A percentile compares a stretch with the other conserved stretches of the same genome.
These are phyloP conservation scores for Trichoderma sp. DNA, from an alignment of 2,329 filamentous ascomycete species.

Conservation along the genomic window DNA sequence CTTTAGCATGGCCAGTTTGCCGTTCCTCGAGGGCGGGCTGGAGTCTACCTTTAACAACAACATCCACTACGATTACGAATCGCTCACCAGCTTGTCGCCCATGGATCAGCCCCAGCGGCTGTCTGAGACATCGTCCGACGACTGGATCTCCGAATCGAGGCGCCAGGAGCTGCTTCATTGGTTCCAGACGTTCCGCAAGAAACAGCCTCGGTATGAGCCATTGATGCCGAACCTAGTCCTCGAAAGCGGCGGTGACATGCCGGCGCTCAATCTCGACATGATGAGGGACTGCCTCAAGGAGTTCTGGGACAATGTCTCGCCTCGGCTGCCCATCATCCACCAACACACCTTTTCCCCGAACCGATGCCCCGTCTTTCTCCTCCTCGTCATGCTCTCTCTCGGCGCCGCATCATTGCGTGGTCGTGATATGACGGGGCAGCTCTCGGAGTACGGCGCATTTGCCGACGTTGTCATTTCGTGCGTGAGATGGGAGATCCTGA, in stretches of 20 bases:
- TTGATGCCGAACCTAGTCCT: conserved; percentile 35
- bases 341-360: conserved; percentile 81
- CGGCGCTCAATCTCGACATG: conserved; percentile 67
- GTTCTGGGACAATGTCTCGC: conserved; percentile 84
- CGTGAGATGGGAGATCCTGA: conserved; percentile 79
- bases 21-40: conserved; percentile 48
- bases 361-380: conserved; percentile 70
- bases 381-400: conserved; percentile 79
- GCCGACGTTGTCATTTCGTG: conserved; percentile 63
- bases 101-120: conserved; percentile 42
- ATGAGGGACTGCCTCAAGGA: conserved; percentile 81
- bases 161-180: conserved; percentile 44
- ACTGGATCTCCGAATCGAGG: conserved; percentile 43
- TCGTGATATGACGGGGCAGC: conserved; percentile 52
- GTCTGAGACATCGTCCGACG: conserved; percentile 38
- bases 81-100: conserved; percentile 46
- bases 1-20: conserved; percentile 41
- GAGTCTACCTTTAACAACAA: conserved; percentile 52
- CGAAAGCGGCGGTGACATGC: conserved; percentile 42
- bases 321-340: conserved; percentile 82
- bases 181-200: conserved; percentile 43
- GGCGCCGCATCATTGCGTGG: conserved; percentile 77
- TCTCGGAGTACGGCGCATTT: conserved; percentile 45
- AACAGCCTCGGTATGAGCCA: conserved; percentile 41
- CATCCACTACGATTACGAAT: conserved; percentile 51